phyloP scores from a whole-genome alignment of 2,329 filamentous ascomycete species.

The Trichoderma brevicompactum region DNA sequence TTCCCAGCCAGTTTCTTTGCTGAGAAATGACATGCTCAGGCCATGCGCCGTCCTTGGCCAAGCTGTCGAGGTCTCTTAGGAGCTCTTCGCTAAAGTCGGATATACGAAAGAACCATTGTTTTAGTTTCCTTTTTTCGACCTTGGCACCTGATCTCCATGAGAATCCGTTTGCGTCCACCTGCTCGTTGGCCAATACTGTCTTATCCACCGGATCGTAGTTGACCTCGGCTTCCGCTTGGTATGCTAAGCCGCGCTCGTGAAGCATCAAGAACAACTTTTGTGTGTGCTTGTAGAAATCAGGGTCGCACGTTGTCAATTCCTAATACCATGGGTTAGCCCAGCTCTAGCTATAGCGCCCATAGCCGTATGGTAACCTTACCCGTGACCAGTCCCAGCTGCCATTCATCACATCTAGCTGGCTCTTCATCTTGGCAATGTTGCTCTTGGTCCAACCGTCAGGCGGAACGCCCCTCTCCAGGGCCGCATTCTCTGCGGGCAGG shows the following conservation, averaged over 20 bases:
- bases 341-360: neutral
- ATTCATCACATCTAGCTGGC: conserved; percentile 78
- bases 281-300: conserved; percentile 86
- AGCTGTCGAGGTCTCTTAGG: conserved; percentile 68
- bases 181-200: conserved; percentile 89
- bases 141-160: conserved; percentile 88
- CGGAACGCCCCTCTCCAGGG: conserved; percentile 78
- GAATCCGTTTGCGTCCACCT: conserved; percentile 82
- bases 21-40: conserved; percentile 81
- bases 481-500: conserved; percentile 87
- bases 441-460: conserved; percentile 77
- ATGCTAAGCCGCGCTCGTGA: conserved; percentile 74
- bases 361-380: conserved; percentile 55
- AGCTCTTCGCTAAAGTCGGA: conserved; percentile 76
- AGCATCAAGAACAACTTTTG: conserved; percentile 83
- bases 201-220: conserved; percentile 91
- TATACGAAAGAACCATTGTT: conserved; percentile 90
- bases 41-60: conserved; percentile 70
- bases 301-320: conserved; percentile 85
- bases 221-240: conserved; percentile 80
- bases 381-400: conserved; percentile 81
- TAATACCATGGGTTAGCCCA: conserved; percentile 41
- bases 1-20: conserved; percentile 88
- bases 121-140: conserved; percentile 77
- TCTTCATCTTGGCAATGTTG: conserved; percentile 86